Percentiles rank a stretch among this genome's conserved stretches.
Evolutionary conservation across 305 asterid genomes (phyloP).

Genomic region (Fraxinus angustifolia): DNA sequence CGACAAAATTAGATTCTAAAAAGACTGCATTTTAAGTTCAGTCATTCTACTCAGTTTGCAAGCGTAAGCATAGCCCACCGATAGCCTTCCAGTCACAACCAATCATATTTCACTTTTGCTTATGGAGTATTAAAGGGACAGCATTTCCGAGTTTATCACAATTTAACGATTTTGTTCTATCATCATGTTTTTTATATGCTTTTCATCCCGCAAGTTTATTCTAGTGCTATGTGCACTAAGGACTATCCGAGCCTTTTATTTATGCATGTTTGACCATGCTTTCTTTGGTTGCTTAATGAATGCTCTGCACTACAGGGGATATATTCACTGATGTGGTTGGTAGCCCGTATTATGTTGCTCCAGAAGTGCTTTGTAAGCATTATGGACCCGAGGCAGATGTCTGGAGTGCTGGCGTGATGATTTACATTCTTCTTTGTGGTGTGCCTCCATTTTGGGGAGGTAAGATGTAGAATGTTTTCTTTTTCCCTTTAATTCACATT

Average conservation of each 20-base stretch:
- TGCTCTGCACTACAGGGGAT: conserved; percentile 38
- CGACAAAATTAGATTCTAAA: background rate
- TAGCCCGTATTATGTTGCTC: conserved; percentile 76
- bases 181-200: background rate
- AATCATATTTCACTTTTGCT: background rate
- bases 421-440: conserved; percentile 61
- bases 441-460: conserved; percentile 78
- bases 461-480: conserved; percentile 26
- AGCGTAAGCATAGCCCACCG: background rate
- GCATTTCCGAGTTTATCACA: background rate
- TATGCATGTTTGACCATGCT: background rate
- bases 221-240: background rate
- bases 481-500: conserved; percentile 2
- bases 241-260: background rate
- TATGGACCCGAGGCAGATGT: conserved; percentile 65
- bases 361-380: conserved; percentile 55
- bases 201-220: background rate
- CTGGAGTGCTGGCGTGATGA: conserved; percentile 75
- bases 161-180: background rate
- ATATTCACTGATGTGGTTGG: conserved; percentile 56
- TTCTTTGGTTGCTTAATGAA: background rate
- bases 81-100: background rate
- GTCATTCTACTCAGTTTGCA: background rate
- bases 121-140: background rate
- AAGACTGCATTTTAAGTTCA: background rate